Evolutionary conservation across 2,329 filamentous ascomycete genomes (phyloP).

Genomic region (Elsinoe perseae): DNA sequence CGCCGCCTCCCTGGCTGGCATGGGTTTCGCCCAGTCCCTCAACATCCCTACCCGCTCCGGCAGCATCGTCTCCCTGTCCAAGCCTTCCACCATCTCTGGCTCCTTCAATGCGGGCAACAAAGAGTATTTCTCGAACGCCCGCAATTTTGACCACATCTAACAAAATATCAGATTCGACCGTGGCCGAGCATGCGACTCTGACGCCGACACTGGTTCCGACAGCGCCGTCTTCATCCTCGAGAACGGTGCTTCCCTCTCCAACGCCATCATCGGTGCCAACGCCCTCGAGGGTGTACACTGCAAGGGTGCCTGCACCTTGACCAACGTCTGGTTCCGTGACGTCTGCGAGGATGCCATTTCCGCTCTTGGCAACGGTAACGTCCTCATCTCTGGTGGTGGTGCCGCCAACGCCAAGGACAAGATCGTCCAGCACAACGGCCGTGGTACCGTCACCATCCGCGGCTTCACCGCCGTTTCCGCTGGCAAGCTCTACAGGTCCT

Average conservation of each 20-base stretch:
- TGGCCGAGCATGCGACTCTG: conserved; percentile 35
- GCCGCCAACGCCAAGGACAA: conserved; percentile 35
- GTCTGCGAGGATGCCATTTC: conserved; percentile 37
- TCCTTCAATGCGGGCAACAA: conserved; percentile 44
- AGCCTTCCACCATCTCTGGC: conserved; percentile 20
- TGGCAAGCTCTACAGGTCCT: conserved; percentile 46
- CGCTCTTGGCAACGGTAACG: conserved; percentile 22
- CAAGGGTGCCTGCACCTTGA: conserved; percentile 41
- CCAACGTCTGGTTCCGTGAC: conserved; percentile 39
- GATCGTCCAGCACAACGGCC: conserved; percentile 38
- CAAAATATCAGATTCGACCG: conserved; percentile 35
- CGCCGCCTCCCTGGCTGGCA: conserved; percentile 23
- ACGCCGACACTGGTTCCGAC: conserved; percentile 38
- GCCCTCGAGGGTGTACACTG: conserved; percentile 48
- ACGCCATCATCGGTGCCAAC: conserved; percentile 48
- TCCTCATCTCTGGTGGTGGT: conserved; percentile 31
- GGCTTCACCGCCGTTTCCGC: conserved; percentile 39
- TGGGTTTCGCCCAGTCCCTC: conserved; percentile 28
- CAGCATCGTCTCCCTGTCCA: conserved; percentile 26
- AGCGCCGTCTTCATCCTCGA: conserved; percentile 47
- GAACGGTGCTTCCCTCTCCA: conserved; percentile 44
- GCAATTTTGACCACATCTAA: too few relatives aligned
- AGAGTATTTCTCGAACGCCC: conserved; percentile 34
- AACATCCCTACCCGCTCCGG: conserved; percentile 29
- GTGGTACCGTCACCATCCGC: conserved; percentile 33